These are phyloP conservation scores for Diaporthe ampelina DNA, from an alignment of 2,329 filamentous ascomycete genomes.

Conservation along the genomic window DNA sequence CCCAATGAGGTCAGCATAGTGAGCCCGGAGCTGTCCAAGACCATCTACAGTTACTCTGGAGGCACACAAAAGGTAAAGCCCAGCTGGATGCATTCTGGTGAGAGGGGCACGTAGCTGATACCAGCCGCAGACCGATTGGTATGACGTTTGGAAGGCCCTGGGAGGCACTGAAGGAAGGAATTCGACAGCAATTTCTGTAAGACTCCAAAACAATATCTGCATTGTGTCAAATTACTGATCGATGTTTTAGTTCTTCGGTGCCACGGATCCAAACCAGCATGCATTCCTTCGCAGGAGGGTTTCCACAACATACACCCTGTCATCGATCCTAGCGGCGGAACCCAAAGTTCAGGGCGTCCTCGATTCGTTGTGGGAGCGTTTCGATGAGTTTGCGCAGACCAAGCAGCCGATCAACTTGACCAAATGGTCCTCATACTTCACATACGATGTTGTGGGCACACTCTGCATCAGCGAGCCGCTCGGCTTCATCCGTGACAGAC, in stretches of 20 bases:
- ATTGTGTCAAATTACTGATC: neutral
- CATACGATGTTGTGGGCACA: neutral
- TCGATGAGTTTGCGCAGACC: neutral
- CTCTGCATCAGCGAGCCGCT: constrained; percentile 11
- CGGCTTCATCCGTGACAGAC: neutral
- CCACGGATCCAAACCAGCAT: constrained; percentile 7
- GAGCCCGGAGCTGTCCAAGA: neutral
- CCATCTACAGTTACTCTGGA: constrained; percentile 14
- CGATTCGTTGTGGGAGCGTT: constrained; percentile 3
- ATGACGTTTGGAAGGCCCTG: neutral
- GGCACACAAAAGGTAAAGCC: neutral
- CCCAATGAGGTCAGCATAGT: constrained; percentile 9
- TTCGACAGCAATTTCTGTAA: neutral
- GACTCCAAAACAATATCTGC: too few relatives aligned
- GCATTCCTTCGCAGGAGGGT: constrained; percentile 9
- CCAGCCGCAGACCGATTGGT: neutral
- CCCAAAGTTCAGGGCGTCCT: neutral
- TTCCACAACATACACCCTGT: neutral
- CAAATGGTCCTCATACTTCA: constrained; percentile 11
- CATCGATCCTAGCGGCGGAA: neutral
- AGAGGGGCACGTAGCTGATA: neutral
- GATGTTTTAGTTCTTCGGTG: neutral
- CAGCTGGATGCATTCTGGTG: too few relatives aligned
- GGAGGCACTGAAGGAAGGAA: constrained; percentile 11
- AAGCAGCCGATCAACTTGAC: neutral